Evolutionary conservation across 2,329 filamentous ascomycete genomes (phyloP).

Genomic region (Zymoseptoria ardabiliae): DNA sequence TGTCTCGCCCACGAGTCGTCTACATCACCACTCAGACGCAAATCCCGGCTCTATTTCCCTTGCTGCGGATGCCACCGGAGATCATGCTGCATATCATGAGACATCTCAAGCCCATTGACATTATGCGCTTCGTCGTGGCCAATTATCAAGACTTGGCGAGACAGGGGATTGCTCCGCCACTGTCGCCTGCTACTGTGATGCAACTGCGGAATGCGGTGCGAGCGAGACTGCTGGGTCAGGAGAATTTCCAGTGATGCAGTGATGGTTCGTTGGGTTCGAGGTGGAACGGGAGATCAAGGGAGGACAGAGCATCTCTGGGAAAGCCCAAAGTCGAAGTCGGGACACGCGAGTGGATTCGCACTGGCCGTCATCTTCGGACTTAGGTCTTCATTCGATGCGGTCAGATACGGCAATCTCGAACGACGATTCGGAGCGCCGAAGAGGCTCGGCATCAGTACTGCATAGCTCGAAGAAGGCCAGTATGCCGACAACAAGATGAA

Average conservation of each 20-base stretch:
- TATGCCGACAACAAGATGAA: neutral
- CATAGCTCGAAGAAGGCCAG: neutral
- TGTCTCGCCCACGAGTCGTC: constrained; percentile 25
- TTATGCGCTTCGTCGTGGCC: constrained; percentile 34
- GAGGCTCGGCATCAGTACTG: too few species aligned
- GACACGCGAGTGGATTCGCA: neutral
- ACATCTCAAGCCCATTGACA: constrained; percentile 31
- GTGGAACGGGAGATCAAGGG: neutral
- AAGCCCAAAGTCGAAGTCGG: neutral
- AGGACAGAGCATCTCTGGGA: neutral
- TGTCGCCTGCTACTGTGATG: constrained; percentile 22
- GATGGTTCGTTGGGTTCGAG: neutral
- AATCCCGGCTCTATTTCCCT: constrained; percentile 23
- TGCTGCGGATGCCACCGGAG: constrained; percentile 34
- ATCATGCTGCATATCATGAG: constrained; percentile 34
- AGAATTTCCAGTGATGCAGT: neutral
- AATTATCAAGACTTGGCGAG: constrained; percentile 29
- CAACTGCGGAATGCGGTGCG: constrained; percentile 21
- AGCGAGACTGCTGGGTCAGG: neutral
- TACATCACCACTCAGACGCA: constrained; percentile 26
- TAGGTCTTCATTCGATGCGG: neutral
- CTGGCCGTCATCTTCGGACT: neutral
- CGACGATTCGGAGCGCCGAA: too few species aligned
- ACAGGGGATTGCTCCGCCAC: constrained; percentile 29
- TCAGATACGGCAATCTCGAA: too few species aligned